Conservation (phyloP, 2,329 filamentous ascomycete species). For the Aureobasidium sp. region DNA sequence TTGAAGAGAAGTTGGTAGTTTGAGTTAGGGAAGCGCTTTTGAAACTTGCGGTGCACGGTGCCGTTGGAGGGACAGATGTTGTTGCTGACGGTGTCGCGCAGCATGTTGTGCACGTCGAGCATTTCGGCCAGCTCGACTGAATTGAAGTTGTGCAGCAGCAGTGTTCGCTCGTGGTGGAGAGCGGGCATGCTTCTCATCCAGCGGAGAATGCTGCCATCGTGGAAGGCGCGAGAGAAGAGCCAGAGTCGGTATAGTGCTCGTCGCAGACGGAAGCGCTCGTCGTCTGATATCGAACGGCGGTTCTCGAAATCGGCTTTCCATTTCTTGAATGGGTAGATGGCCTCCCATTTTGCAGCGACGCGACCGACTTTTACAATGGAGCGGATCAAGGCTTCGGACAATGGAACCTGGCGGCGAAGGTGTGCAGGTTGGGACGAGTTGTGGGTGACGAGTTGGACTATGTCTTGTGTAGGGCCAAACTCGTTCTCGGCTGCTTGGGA, state of each 20-base stretch:
- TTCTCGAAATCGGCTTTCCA: slow-evolving; percentile 53
- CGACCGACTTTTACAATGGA: slow-evolving; percentile 50
- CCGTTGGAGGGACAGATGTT: slow-evolving; percentile 58
- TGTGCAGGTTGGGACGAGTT: slow-evolving; percentile 55
- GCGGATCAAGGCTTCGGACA: slow-evolving; percentile 49
- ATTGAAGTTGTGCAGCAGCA: slow-evolving; percentile 53
- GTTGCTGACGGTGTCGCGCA: slow-evolving; percentile 49
- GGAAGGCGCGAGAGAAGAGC: slow-evolving; percentile 54
- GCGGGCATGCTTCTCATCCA: slow-evolving; percentile 42
- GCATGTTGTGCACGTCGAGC: slow-evolving; percentile 50
- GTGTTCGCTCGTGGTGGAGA: slow-evolving; percentile 45
- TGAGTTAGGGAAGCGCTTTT: slow-evolving; percentile 47
- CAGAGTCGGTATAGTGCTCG: slow-evolving; percentile 55
- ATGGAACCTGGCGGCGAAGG: slow-evolving; percentile 43
- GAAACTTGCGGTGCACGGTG: slow-evolving; percentile 52
- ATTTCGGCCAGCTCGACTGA: slow-evolving; percentile 52
- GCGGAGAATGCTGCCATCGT: slow-evolving; percentile 46
- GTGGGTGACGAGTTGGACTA: slow-evolving; percentile 54
- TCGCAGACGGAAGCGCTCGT: slow-evolving; percentile 47
- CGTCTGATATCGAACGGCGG: slow-evolving; percentile 45
- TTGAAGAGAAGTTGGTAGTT: slow-evolving; percentile 47
- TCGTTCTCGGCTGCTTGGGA: slow-evolving; percentile 47
- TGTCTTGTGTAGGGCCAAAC: slow-evolving; percentile 52
- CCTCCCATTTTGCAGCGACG: slow-evolving; percentile 51
- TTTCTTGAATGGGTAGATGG: slow-evolving; percentile 57